Base-by-base conservation (phyloP, 495 filamentous ascomycete genomes). In the Penicillium egyptiacum region DNA sequence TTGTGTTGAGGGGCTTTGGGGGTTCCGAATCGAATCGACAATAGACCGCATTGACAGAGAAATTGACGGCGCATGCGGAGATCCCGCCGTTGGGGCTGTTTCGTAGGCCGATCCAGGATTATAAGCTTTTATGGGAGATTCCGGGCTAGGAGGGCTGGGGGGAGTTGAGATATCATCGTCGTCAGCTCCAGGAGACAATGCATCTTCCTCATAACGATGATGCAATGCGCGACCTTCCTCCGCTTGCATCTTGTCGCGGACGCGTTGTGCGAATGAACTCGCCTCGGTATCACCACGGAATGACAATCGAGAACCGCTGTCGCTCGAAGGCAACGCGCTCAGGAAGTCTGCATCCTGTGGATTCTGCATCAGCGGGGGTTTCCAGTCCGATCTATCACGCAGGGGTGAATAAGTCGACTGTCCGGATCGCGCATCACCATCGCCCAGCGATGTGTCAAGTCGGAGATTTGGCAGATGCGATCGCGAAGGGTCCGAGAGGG, bases 221-320 rank as follows among this genome's bases (percentile, higher is more conserved):
- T 86, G 81, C 58, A 92, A 77, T 14, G 86, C 87, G 58, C 78
- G 77, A 6, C 85, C 89, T 72, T 92, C 89, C 19, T 88, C 88
- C 25, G 81, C 77, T 46, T 86, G 78, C 83, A 91, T 90, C 69
- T 86, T 79, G n/a, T 85, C 85, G 47, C 86, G 86, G 1, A 86
- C 72, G 43, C 77, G 74, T 40, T 79, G 76, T 8, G 81, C 78
- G 60, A 82, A 80, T 3, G 80, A 81, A 40, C 72, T 67, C 3
- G 74, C 71, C 19, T 76, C 75, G 1, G 73, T 60, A 19, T 75
- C 76, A 6, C 67, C 75, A 22, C 75, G 69, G 41, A 79, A 75
- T 7, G 75, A 78, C 26, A 79, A 50, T 12, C 76, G 73, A 5
- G 75, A 76, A 30, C 74, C 68, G 19, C 61, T 61, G 16, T 70